Base-by-base conservation (phyloP, 441 rosid genomes). In the Populus trichocarpa region DNA sequence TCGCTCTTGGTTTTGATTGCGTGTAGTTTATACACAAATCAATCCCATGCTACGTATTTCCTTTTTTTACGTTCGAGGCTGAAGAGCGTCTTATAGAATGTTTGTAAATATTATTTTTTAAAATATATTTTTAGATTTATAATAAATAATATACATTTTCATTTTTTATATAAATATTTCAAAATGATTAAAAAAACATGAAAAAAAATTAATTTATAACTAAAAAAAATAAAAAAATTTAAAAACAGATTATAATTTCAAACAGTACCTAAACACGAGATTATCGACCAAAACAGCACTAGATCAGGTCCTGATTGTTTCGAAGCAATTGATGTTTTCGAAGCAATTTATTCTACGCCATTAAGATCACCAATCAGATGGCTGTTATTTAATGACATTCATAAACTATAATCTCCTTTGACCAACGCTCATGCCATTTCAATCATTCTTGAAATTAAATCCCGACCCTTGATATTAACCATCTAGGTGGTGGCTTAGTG, bases 301-400 rank as follows among this genome's bases (percentile, higher is more conserved):
- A 6, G 38, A 2, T 35, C 38, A 35, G 5, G 8, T 35, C 38
- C 38, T 2, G 26, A 67, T 13, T 14, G 3, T 30, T 30, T 30
- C 32, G 32, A 30, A 30, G 32, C 32, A 30, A 30, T 28, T 28
- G 30, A 28, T 28, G 3, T 70, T 0, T 12, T 25, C 57, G 33
- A 64, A n/a, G 22, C 46, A 26, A 78, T 71, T 74, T 25, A 2
- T 7, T 10, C 63, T 69, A 14, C 73, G 80, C 69, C 77, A 40
- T 26, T 7, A 8, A 76, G 30, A 73, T 57, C n/a, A 20, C 35
- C 4, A n/a, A 35, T 75, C 64, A 16, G 25, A 33, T 8, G 69
- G 71, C 8, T 2, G 33, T 1, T 10, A 20, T 3, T 68, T 9
- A 20, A 20, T 38, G 6, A 9, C 14, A 16, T 36, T 36, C 0